Conservation (phyloP, 2,329 filamentous ascomycete genomes). For the Diaporthe ilicicola region DNA sequence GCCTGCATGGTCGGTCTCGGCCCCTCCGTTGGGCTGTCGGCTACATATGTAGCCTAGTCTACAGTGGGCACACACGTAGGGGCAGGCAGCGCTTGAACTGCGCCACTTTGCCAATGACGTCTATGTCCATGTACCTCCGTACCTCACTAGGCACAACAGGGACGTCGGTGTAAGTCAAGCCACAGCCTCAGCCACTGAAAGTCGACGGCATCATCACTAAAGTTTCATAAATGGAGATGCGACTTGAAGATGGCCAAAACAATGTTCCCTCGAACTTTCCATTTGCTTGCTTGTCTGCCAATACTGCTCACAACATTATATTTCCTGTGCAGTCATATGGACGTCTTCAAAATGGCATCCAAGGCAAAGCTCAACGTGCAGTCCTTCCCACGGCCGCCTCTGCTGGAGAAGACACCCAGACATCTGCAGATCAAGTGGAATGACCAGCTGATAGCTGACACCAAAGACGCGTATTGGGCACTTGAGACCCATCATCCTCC, state of each 20-base stretch:
- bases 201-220: constrained; percentile 23
- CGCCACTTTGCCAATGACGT: constrained; percentile 28
- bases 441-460: constrained; percentile 64
- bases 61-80: neutral
- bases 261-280: neutral
- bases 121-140: neutral
- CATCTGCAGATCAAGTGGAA: constrained; percentile 66
- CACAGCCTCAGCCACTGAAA: constrained; percentile 9
- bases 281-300: neutral
- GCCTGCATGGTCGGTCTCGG: constrained; percentile 1
- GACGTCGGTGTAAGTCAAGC: neutral
- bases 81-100: constrained; percentile 21
- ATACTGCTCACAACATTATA: neutral
- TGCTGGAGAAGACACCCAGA: constrained; percentile 60
- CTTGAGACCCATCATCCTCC: constrained; percentile 70
- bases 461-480: constrained; percentile 67
- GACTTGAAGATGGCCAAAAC: neutral
- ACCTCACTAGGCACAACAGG: neutral
- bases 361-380: constrained; percentile 61
- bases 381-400: constrained; percentile 66
- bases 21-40: neutral
- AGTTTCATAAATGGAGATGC: neutral
- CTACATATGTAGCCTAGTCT: neutral
- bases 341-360: constrained; percentile 45
- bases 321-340: neutral